phyloP scores from a whole-genome alignment of 2,329 filamentous ascomycete species.

The Bimuria novae-zelandiae region DNA sequence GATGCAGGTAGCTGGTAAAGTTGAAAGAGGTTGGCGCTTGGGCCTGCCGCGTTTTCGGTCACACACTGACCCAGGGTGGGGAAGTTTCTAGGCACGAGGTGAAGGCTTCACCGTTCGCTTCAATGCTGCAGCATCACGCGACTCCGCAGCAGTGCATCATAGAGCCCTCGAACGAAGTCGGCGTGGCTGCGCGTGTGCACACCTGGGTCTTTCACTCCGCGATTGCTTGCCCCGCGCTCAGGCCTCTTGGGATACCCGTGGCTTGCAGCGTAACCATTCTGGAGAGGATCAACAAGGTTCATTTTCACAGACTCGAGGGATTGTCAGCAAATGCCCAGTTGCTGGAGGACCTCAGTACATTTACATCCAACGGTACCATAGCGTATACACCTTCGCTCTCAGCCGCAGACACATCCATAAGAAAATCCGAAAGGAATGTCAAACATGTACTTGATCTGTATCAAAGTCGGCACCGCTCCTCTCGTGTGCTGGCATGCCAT shows the following conservation, averaged over 20 bases:
- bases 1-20: conserved; percentile 4
- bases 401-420: background rate
- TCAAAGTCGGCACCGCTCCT: too few relatives aligned
- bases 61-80: conserved; percentile 1
- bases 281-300: conserved; percentile 3
- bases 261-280: background rate
- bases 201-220: conserved; percentile 1
- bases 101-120: background rate
- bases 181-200: conserved; percentile 1
- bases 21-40: conserved; percentile 5
- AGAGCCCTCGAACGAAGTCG: background rate
- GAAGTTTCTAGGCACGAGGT: background rate
- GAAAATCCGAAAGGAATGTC: background rate
- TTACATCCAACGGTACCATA: background rate
- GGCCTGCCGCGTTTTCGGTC: conserved; percentile 5
- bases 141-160: background rate
- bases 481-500: background rate
- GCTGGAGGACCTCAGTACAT: background rate
- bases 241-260: background rate
- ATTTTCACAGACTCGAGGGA: conserved; percentile 1
- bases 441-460: background rate
- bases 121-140: background rate
- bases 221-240: conserved; percentile 1
- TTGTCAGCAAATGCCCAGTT: background rate
- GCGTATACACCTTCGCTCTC: background rate